Percentiles rank a stretch among this genome's conserved stretches.
Conservation (phyloP, 108 stramenopile species). For the Fragilaria radians region DNA sequence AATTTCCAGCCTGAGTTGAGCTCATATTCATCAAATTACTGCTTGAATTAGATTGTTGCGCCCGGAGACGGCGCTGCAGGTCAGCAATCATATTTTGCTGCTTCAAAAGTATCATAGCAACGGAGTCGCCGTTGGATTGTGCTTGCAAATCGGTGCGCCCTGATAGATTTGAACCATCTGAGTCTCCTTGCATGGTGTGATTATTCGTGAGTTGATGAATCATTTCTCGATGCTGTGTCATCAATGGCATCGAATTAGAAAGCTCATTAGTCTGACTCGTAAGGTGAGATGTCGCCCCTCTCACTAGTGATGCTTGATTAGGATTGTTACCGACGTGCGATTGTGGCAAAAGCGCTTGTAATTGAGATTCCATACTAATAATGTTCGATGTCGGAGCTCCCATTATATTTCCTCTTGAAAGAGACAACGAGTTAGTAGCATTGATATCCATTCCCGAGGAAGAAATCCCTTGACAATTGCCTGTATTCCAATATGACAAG, state of each 20-base stretch:
- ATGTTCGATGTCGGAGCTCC: no score
- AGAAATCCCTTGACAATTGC: neutral
- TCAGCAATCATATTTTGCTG: slow-evolving; percentile 7
- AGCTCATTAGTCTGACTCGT: neutral
- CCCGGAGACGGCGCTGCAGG: slow-evolving; percentile 2
- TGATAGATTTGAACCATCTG: neutral
- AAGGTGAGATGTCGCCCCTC: neutral
- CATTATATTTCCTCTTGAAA: no score
- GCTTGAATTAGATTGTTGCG: slow-evolving; percentile 1
- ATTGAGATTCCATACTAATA: neutral
- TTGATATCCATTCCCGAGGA: neutral
- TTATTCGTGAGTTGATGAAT: neutral
- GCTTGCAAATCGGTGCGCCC: no score
- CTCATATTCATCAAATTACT: no score
- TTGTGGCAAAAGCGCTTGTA: neutral
- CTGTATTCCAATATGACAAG: slow-evolving; percentile 5
- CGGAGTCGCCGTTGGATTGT: neutral
- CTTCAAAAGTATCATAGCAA: neutral
- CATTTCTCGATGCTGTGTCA: neutral
- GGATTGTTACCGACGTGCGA: neutral
- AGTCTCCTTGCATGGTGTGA: neutral
- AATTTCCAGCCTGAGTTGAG: no score
- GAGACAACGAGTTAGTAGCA: no score
- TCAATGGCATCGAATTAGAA: neutral
- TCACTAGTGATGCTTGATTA: neutral